Conservation (phyloP, 352 stramenopile species). For the Globisporangium sylvaticum region DNA sequence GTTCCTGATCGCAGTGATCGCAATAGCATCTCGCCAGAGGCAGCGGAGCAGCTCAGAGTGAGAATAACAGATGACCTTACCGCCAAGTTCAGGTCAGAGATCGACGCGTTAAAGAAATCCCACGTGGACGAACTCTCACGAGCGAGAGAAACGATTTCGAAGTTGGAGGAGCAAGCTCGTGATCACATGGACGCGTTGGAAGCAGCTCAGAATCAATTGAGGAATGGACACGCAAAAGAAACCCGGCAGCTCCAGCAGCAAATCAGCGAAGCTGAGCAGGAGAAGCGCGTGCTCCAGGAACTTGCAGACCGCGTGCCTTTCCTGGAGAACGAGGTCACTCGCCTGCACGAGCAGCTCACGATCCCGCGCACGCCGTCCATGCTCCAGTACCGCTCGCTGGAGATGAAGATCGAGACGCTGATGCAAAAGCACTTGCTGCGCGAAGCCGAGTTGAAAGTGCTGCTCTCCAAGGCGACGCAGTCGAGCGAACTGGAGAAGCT, state of each 20-base stretch:
- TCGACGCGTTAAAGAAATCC: conserved; percentile 4
- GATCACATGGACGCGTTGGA: conserved; percentile 20
- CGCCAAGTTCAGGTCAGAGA: conserved; percentile 11
- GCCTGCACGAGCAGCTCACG: conserved; percentile 36
- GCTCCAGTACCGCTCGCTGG: conserved; percentile 70
- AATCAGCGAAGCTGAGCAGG: conserved; percentile 20
- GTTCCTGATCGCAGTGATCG: neutral
- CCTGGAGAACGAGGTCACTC: conserved; percentile 54
- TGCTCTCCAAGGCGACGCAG: conserved; percentile 60
- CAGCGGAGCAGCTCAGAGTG: neutral
- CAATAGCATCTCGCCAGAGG: neutral
- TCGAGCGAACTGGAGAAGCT: conserved; percentile 72
- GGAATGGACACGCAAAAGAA: conserved; percentile 21
- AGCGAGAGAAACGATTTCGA: conserved; percentile 17
- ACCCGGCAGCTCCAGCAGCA: conserved; percentile 34
- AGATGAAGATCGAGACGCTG: conserved; percentile 72
- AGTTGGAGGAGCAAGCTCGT: conserved; percentile 26
- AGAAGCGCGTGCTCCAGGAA: conserved; percentile 26
- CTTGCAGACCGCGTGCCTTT: conserved; percentile 29
- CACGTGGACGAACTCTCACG: conserved; percentile 7
- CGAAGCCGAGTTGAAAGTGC: conserved; percentile 67
- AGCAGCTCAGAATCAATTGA: conserved; percentile 26
- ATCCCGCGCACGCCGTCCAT: conserved; percentile 73
- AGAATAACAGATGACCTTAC: conserved; percentile 3
- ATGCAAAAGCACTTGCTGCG: conserved; percentile 71